These are phyloP conservation scores for Cyclocybe aegerita DNA, from an alignment of 768 basidiomycete genomes.

Conservation along the genomic window DNA sequence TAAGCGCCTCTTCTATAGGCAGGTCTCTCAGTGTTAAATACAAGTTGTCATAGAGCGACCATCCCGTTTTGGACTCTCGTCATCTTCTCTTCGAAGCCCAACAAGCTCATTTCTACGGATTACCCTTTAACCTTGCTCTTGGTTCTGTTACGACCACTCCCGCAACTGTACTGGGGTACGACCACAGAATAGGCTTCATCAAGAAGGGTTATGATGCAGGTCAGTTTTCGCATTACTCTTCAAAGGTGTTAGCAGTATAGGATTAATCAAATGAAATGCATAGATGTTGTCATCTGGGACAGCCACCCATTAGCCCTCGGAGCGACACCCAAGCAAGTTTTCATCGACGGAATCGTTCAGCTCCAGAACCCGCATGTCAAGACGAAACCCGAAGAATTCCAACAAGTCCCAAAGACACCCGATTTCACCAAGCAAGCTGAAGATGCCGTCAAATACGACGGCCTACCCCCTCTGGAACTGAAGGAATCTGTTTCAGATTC, in stretches of 20 bases:
- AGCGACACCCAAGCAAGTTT: slow-evolving; percentile 79
- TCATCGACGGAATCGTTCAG: slow-evolving; percentile 83
- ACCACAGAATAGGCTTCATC: slow-evolving; percentile 74
- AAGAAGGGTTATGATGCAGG: slow-evolving; percentile 71
- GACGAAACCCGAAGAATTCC: slow-evolving; percentile 53
- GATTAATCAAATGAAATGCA: neutral
- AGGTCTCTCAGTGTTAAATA: neutral
- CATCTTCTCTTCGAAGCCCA: slow-evolving; percentile 77
- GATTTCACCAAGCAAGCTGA: slow-evolving; percentile 59
- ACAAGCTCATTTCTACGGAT: slow-evolving; percentile 73
- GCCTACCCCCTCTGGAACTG: slow-evolving; percentile 61
- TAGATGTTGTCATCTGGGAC: slow-evolving; percentile 74
- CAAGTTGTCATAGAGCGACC: slow-evolving; percentile 49
- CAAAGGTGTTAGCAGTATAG: neutral
- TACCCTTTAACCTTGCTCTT: slow-evolving; percentile 64
- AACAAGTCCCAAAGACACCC: slow-evolving; percentile 53
- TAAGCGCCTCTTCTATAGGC: slow-evolving; percentile 4
- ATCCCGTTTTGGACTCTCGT: slow-evolving; percentile 62
- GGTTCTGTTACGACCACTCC: slow-evolving; percentile 72
- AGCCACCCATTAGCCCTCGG: slow-evolving; percentile 77
- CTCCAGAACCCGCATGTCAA: slow-evolving; percentile 42
- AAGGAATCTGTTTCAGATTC: slow-evolving; percentile 32
- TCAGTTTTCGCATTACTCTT: slow-evolving; percentile 16
- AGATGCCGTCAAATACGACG: slow-evolving; percentile 56
- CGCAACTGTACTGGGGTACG: slow-evolving; percentile 67